These are phyloP conservation scores for Helianthus tuberosus DNA, from an alignment of 129 eudicot species.

Conservation along the genomic window DNA sequence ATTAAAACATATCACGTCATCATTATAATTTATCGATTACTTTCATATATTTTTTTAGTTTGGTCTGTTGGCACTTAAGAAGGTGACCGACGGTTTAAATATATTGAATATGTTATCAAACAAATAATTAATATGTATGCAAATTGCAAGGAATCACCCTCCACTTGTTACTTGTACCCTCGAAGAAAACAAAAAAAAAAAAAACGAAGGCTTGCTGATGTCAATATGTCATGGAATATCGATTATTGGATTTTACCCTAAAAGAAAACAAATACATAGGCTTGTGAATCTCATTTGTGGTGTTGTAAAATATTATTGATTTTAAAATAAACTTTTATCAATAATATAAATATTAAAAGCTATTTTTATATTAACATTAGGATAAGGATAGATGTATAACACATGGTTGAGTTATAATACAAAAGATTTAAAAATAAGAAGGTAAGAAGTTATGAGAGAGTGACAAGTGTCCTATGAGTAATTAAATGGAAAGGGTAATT, in stretches of 20 bases:
- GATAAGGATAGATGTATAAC: background rate
- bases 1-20: too few relatives aligned
- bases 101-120: background rate
- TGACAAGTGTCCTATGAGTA: too few relatives aligned
- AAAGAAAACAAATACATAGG: background rate
- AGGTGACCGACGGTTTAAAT: background rate
- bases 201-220: background rate
- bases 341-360: background rate
- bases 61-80: background rate
- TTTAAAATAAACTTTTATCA: background rate
- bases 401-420: too few relatives aligned
- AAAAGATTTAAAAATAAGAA: too few relatives aligned
- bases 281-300: background rate
- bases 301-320: background rate
- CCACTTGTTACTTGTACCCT: slow-evolving; percentile 6
- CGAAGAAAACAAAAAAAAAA: slow-evolving; percentile 4
- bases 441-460: too few relatives aligned
- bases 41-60: background rate
- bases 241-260: background rate
- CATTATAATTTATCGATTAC: too few relatives aligned
- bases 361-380: background rate
- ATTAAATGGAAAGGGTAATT: too few relatives aligned
- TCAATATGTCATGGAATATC: background rate
- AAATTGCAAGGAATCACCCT: background rate
- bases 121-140: background rate